Percentiles rank a stretch among this genome's conserved stretches.
Evolutionary conservation across 2,329 filamentous ascomycete genomes (phyloP).

Genomic region (Arachnopeziza araneosa): DNA sequence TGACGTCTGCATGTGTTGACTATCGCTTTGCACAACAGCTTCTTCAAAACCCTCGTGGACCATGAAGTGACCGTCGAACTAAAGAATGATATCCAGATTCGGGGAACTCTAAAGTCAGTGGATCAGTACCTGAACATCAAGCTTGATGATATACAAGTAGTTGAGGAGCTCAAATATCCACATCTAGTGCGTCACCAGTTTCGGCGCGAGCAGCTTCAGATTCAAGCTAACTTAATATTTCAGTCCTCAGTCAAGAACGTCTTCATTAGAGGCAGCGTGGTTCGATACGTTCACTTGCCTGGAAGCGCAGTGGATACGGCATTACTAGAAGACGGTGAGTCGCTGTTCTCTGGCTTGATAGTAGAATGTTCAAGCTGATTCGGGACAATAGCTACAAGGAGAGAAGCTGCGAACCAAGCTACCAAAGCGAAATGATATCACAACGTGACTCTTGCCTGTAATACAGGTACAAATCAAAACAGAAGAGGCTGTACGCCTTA

Average conservation of each 20-base stretch:
- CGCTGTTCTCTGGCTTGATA: not conserved
- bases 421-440: conserved; percentile 1
- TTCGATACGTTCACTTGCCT: conserved; percentile 68
- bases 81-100: conserved; percentile 98
- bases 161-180: conserved; percentile 91
- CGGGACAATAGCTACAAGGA: conserved; percentile 1
- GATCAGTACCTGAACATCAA: conserved; percentile 99
- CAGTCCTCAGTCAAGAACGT: conserved; percentile 70
- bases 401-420: conserved; percentile 5
- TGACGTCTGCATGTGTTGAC: conserved; percentile 2
- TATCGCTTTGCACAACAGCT: conserved; percentile 47
- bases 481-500: not conserved
- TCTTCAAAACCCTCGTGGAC: conserved; percentile 98
- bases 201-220: not conserved
- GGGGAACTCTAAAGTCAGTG: conserved; percentile 91
- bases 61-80: conserved; percentile 96
- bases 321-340: conserved; percentile 62
- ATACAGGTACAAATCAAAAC: not conserved
- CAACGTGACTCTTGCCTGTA: not conserved
- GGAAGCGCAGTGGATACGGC: conserved; percentile 63
- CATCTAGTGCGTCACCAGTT: conserved; percentile 60
- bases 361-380: not conserved
- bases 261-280: conserved; percentile 70
- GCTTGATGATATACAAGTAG: conserved; percentile 87
- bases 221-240: not conserved